phyloP scores from a whole-genome alignment of 345 rosid genomes.

The Erodium maritimum region DNA sequence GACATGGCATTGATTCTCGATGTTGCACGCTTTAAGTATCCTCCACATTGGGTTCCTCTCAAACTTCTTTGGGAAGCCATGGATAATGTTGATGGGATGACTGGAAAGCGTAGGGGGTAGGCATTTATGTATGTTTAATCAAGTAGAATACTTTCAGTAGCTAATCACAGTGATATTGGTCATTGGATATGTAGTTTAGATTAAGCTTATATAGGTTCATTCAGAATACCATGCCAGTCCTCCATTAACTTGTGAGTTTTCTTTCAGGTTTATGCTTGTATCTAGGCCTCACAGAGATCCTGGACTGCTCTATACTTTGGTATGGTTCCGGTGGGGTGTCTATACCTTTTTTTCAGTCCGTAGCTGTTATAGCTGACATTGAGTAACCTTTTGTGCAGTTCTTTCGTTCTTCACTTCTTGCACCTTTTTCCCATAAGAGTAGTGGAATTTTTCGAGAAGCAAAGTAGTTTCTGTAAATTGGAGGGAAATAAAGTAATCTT shows the following conservation, averaged over 20 bases:
- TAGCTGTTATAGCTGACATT: neutral
- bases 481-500: too few species aligned
- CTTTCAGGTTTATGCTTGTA: constrained; percentile 73
- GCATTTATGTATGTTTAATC: constrained; percentile 2
- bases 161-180: neutral
- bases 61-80: constrained; percentile 91
- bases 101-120: constrained; percentile 76
- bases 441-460: too few species aligned
- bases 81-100: constrained; percentile 52
- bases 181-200: constrained; percentile 1
- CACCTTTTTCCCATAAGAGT: too few species aligned
- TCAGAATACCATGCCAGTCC: neutral
- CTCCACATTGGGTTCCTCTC: constrained; percentile 97
- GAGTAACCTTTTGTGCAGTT: neutral
- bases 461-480: too few species aligned
- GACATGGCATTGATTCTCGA: constrained; percentile 96
- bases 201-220: neutral
- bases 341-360: neutral
- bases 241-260: neutral
- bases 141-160: neutral
- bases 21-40: constrained; percentile 96
- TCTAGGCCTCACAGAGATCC: constrained; percentile 68
- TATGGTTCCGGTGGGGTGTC: constrained; percentile 16
- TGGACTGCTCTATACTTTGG: constrained; percentile 78
- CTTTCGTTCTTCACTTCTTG: too few species aligned